These are phyloP conservation scores for Kurtzmaniella quercitrusa DNA, from an alignment of 1,139 yeast species.

Conservation along the genomic window DNA sequence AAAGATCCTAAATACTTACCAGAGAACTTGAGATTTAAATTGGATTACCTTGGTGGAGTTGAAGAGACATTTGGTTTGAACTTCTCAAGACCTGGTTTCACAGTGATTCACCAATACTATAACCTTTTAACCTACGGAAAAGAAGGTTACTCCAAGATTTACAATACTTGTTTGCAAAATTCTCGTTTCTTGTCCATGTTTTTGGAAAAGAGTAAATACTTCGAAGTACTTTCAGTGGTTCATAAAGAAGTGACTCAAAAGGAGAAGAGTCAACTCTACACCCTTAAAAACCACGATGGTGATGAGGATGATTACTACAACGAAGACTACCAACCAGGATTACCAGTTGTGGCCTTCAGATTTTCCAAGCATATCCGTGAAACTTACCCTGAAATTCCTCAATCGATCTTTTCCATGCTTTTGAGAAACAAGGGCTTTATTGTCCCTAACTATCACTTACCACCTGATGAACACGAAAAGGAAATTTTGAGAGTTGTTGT, in stretches of 20 bases:
- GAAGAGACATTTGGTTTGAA: constrained; percentile 85
- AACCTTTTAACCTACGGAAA: constrained; percentile 68
- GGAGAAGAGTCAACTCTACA: constrained; percentile 18
- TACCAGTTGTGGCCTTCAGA: constrained; percentile 87
- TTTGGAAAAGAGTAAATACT: constrained; percentile 63
- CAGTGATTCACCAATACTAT: constrained; percentile 83
- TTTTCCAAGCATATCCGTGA: constrained; percentile 55
- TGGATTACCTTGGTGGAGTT: constrained; percentile 83
- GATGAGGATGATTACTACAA: constrained; percentile 19
- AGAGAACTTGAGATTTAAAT: constrained; percentile 65
- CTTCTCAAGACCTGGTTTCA: constrained; percentile 91
- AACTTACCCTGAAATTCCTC: constrained; percentile 81
- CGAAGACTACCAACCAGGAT: constrained; percentile 60
- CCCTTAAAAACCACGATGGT: constrained; percentile 14
- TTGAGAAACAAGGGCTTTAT: constrained; percentile 83
- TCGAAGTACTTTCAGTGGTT: constrained; percentile 72
- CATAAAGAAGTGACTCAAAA: constrained; percentile 48
- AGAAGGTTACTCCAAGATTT: constrained; percentile 64
- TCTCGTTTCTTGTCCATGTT: constrained; percentile 66
- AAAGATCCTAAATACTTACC: constrained; percentile 63
- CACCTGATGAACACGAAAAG: constrained; percentile 48
- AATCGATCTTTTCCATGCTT: constrained; percentile 66
- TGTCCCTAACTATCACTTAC: constrained; percentile 85
- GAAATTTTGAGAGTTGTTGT: constrained; percentile 87
- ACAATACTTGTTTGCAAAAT: constrained; percentile 59